Conservation (phyloP, 2,329 filamentous ascomycete genomes). For the Aotearoamyces nothofagi region DNA sequence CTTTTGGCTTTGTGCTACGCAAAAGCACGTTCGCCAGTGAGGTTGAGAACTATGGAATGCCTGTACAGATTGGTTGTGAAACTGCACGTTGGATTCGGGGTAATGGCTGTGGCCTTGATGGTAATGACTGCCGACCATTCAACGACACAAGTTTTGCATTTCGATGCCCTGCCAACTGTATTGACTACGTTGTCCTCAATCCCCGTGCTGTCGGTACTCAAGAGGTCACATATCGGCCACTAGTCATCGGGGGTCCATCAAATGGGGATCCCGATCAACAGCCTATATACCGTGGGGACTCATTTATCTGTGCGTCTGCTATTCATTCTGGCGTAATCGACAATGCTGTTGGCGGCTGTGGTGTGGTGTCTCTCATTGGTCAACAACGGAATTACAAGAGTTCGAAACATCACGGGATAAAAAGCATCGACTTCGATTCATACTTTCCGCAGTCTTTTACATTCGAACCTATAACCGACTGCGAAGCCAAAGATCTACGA, state of each 20-base stretch:
- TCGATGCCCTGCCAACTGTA: slow-evolving; percentile 59
- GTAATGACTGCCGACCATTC: slow-evolving; percentile 62
- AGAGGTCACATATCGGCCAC: slow-evolving; percentile 44
- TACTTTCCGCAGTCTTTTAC: slow-evolving; percentile 80
- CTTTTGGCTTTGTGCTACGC: slow-evolving; percentile 54
- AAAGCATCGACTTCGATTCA: slow-evolving; percentile 65
- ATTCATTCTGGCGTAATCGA: slow-evolving; percentile 71
- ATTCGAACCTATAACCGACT: slow-evolving; percentile 51
- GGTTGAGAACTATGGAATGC: slow-evolving; percentile 51
- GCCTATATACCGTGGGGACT: slow-evolving; percentile 73
- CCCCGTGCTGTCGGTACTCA: slow-evolving; percentile 61
- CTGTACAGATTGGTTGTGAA: slow-evolving; percentile 50
- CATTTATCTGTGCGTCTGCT: slow-evolving; percentile 72
- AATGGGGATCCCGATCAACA: slow-evolving; percentile 22
- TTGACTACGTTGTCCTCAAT: slow-evolving; percentile 48
- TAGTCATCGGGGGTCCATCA: slow-evolving; percentile 54
- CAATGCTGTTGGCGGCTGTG: slow-evolving; percentile 62
- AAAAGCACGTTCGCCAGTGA: slow-evolving; percentile 42
- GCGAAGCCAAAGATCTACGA: slow-evolving; percentile 60
- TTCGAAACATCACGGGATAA: slow-evolving; percentile 57
- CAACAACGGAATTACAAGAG: slow-evolving; percentile 46
- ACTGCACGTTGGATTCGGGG: slow-evolving; percentile 55
- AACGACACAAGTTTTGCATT: slow-evolving; percentile 56
- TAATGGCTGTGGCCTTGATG: slow-evolving; percentile 61
- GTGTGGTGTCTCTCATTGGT: slow-evolving; percentile 62